Evolutionary conservation across 352 stramenopile species (phyloP).

Genomic region (Pythium sp.): DNA sequence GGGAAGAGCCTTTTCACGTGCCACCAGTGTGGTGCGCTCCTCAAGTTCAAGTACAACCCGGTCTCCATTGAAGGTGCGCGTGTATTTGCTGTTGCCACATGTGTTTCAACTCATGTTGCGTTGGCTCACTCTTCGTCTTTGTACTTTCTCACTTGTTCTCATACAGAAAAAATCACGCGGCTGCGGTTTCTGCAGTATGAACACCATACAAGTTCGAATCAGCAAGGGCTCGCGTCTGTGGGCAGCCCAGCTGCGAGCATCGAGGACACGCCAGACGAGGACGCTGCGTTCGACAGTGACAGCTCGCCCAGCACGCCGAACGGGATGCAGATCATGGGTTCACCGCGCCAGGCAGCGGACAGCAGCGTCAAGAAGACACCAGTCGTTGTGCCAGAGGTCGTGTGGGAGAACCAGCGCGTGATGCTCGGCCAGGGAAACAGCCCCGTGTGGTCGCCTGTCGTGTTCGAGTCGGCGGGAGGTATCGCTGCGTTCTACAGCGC

Average conservation of each 20-base stretch:
- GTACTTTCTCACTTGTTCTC: neutral
- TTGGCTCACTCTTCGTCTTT: neutral
- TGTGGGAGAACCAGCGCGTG: constrained; percentile 52
- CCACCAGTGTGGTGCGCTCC: constrained; percentile 60
- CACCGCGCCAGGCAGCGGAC: neutral
- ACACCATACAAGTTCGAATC: constrained; percentile 10
- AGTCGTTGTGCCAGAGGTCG: constrained; percentile 41
- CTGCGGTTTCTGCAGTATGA: constrained; percentile 45
- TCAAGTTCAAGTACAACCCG: constrained; percentile 65
- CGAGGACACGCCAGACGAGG: constrained; percentile 28
- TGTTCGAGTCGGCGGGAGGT: constrained; percentile 38
- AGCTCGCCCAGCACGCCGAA: constrained; percentile 7
- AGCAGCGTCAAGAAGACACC: constrained; percentile 22
- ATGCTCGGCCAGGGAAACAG: constrained; percentile 6
- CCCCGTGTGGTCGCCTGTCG: constrained; percentile 29
- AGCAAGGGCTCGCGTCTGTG: constrained; percentile 14
- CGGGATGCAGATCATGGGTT: constrained; percentile 1
- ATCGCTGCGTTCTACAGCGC: constrained; percentile 58
- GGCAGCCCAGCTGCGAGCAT: constrained; percentile 13
- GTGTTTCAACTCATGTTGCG: too few relatives aligned
- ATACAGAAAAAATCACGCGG: constrained; percentile 49
- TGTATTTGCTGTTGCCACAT: neutral
- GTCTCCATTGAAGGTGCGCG: constrained; percentile 46
- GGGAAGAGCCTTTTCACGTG: constrained; percentile 79
- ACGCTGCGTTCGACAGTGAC: constrained; percentile 16